Conservation (phyloP, 805 yeast genomes). For the Cyberlindnera petersonii region DNA sequence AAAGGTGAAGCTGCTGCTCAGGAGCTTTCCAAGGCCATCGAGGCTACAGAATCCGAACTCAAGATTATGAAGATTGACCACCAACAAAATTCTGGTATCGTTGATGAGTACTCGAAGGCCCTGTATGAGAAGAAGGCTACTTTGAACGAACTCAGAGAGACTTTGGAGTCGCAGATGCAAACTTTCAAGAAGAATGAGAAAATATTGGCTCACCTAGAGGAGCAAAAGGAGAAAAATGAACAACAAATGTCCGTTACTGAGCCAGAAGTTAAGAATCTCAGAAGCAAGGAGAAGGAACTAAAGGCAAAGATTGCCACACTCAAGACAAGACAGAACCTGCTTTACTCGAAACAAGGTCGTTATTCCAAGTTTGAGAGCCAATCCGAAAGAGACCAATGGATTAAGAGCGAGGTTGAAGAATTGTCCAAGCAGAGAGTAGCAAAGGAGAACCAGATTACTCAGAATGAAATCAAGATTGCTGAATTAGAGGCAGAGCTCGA, state of each 20-base stretch:
- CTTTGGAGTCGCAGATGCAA: slow-evolving; percentile 37
- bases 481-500: slow-evolving; percentile 19
- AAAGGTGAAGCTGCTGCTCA: slow-evolving; percentile 52
- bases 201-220: slow-evolving; percentile 23
- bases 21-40: slow-evolving; percentile 43
- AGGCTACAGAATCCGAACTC: slow-evolving; percentile 42
- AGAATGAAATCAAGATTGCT: slow-evolving; percentile 18
- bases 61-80: slow-evolving; percentile 55
- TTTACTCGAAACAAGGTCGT: slow-evolving; percentile 71
- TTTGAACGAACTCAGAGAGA: slow-evolving; percentile 32
- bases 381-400: slow-evolving; percentile 65
- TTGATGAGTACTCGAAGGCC: slow-evolving; percentile 43
- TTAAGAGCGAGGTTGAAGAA: slow-evolving; percentile 45
- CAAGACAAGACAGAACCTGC: slow-evolving; percentile 49
- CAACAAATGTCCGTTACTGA: slow-evolving; percentile 32
- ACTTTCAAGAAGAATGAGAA: slow-evolving; percentile 25
- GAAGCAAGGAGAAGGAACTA: slow-evolving; percentile 36
- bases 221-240: slow-evolving; percentile 32
- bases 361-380: slow-evolving; percentile 52
- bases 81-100: slow-evolving; percentile 47
- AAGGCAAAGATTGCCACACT: slow-evolving; percentile 39
- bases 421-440: slow-evolving; percentile 24
- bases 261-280: slow-evolving; percentile 41
- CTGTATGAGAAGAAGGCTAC: slow-evolving; percentile 48
- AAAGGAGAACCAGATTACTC: slow-evolving; percentile 26